Percentiles rank a stretch among this genome's conserved stretches.
phyloP scores from a whole-genome alignment of 805 yeast species.

The Lipomyces chichibuensis region DNA sequence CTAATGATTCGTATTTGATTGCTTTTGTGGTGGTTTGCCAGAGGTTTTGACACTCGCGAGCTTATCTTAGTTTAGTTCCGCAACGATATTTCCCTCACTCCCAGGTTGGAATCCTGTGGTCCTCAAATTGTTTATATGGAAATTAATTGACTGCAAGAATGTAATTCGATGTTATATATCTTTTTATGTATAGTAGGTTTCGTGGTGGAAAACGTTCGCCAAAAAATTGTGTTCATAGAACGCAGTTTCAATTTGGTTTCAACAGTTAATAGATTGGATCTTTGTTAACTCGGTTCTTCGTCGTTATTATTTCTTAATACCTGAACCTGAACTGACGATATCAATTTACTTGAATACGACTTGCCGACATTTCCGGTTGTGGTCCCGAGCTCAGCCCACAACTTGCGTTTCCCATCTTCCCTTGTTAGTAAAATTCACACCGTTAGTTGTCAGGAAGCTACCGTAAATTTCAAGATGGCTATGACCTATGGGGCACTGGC shows the following conservation, averaged over 20 bases:
- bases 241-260: neutral
- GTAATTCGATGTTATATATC: neutral
- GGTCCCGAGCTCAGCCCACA: no score
- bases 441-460: no score
- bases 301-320: neutral
- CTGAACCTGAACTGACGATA: neutral
- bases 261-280: neutral
- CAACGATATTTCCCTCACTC: neutral
- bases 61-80: neutral
- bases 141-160: neutral
- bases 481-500: no score
- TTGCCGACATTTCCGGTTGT: no score
- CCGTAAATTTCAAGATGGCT: no score
- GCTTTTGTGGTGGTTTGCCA: neutral
- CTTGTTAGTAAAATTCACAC: no score
- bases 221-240: neutral
- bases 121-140: neutral
- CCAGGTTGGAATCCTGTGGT: neutral
- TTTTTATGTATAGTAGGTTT: neutral
- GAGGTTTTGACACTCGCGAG: neutral
- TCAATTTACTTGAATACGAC: neutral
- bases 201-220: neutral
- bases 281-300: neutral
- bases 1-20: neutral
- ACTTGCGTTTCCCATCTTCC: no score